These are phyloP conservation scores for Leccinellum albellum DNA, from an alignment of 768 basidiomycete species.

Conservation along the genomic window DNA sequence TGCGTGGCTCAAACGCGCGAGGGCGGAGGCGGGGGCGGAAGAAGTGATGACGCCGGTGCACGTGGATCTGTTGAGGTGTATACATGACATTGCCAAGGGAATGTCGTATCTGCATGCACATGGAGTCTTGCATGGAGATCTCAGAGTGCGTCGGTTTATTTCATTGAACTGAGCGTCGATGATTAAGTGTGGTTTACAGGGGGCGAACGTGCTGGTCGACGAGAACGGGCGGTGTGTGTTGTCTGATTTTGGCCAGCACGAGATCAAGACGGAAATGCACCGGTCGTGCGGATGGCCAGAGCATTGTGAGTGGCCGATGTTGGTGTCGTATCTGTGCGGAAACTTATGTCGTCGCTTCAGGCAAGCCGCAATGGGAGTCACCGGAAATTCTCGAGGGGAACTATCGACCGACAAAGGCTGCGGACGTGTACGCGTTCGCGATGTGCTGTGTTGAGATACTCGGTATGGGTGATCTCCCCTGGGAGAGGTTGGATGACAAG, in stretches of 20 bases:
- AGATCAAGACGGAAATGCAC: constrained; percentile 71
- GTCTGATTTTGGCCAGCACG: constrained; percentile 80
- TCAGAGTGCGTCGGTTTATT: constrained; percentile 52
- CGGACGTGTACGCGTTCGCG: constrained; percentile 69
- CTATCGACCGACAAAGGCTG: constrained; percentile 45
- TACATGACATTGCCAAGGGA: constrained; percentile 73
- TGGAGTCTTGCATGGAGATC: constrained; percentile 73
- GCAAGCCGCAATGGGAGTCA: constrained; percentile 67
- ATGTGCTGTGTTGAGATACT: constrained; percentile 64
- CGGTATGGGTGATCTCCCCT: constrained; percentile 58
- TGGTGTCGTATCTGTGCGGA: background rate
- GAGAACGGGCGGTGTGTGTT: constrained; percentile 65
- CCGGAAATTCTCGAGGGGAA: constrained; percentile 60
- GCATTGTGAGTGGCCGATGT: constrained; percentile 34
- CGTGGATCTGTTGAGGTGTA: constrained; percentile 51
- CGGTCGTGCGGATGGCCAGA: constrained; percentile 50
- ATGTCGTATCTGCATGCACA: constrained; percentile 76
- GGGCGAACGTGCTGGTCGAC: constrained; percentile 73
- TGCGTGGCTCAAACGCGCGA: constrained; percentile 46
- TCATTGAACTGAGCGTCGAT: background rate
- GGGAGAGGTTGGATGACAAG: constrained; percentile 49
- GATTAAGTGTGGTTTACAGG: constrained; percentile 34
- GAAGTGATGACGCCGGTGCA: background rate
- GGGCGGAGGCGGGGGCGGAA: background rate
- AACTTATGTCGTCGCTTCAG: constrained; percentile 38